phyloP scores from a whole-genome alignment of 345 rosid species.

The Eucalyptus pauciflora region DNA sequence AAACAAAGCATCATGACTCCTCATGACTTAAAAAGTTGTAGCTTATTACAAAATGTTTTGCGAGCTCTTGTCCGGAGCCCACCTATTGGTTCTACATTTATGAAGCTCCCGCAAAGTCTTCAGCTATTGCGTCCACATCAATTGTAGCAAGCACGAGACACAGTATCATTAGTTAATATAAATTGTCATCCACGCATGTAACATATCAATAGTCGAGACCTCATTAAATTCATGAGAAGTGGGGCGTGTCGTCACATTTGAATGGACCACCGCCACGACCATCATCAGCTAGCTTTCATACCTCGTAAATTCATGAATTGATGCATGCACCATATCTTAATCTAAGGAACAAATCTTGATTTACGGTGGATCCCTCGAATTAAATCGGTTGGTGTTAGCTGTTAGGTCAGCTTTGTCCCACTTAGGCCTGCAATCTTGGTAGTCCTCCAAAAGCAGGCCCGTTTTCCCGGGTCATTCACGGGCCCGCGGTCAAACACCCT shows the following conservation, averaged over 20 bases:
- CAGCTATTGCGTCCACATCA: not conserved
- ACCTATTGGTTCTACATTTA: not conserved
- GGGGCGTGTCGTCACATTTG: not conserved
- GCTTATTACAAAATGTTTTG: not conserved
- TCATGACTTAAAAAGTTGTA: not conserved
- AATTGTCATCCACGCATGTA: not conserved
- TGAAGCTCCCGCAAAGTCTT: not conserved
- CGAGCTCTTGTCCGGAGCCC: not conserved
- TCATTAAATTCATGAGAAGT: not conserved
- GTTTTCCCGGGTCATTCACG: not conserved
- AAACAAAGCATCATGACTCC: not conserved
- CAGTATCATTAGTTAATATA: not conserved
- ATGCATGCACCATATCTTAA: not conserved
- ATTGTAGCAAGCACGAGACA: not conserved
- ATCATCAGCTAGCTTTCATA: not conserved
- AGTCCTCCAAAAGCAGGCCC: not conserved
- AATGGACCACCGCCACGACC: not conserved
- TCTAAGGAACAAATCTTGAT: not conserved
- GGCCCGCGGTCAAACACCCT: not conserved
- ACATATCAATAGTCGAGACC: not conserved
- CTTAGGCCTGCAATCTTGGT: not conserved
- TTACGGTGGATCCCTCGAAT: not conserved
- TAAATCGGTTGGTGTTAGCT: not conserved
- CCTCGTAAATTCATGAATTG: not conserved
- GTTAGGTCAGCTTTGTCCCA: not conserved